A percentile compares a stretch with the other conserved stretches of the same genome.
Evolutionary conservation across 352 stramenopile species (phyloP).

Genomic region (Aphanomyces cochlioides): DNA sequence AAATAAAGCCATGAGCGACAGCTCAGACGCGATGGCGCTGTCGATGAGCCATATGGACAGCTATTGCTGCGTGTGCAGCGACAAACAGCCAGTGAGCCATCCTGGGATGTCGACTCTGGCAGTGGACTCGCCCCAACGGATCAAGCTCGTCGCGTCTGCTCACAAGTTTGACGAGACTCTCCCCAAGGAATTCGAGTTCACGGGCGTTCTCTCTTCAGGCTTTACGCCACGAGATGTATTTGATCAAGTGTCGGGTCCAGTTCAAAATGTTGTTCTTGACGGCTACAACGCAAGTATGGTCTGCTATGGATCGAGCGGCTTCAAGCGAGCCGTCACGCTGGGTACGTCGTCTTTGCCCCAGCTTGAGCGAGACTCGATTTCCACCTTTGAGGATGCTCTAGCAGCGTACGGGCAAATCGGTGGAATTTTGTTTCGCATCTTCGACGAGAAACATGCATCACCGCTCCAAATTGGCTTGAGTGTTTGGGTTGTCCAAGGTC

Average conservation of each 20-base stretch:
- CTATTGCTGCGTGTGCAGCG: conserved; percentile 26
- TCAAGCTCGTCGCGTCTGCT: background rate
- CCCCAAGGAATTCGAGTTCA: conserved; percentile 16
- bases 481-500: conserved; percentile 4
- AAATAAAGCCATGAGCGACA: too few species aligned
- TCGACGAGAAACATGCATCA: background rate
- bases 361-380: background rate
- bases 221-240: conserved; percentile 21
- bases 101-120: conserved; percentile 8
- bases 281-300: conserved; percentile 26
- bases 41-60: conserved; percentile 23
- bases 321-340: conserved; percentile 17
- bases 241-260: background rate
- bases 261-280: conserved; percentile 21
- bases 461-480: conserved; percentile 9
- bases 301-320: conserved; percentile 8
- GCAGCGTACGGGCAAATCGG: conserved; percentile 26
- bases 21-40: background rate
- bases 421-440: conserved; percentile 25
- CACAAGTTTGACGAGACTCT: conserved; percentile 9
- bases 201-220: conserved; percentile 10
- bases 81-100: background rate
- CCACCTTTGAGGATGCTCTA: background rate
- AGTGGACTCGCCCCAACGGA: background rate
- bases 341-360: background rate